Evolutionary conservation across 257 asterid genomes (phyloP), one percentile per base, ranked within the genome.

Genomic region (Solanum pinnatisectum): DNA sequence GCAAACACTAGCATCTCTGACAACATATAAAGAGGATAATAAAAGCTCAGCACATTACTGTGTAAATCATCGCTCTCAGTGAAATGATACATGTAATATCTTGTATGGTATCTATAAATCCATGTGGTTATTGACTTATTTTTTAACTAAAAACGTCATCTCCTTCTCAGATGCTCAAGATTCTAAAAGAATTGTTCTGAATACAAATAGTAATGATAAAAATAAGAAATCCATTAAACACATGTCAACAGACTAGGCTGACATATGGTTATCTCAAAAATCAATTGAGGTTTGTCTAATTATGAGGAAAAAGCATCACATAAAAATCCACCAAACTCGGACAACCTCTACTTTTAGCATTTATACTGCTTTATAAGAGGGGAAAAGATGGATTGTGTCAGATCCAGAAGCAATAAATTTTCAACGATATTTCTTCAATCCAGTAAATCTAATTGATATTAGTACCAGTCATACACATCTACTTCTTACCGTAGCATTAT

Each of bases 401-500:
- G 35, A 77, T 13, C 23, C 84, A 77, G 60, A n/a, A 39, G 59
- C 35, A n/a, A 77, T 1, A 77, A 13, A 11, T 11, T 76, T 76
- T 76, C 60, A 77, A 23, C 44, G 0, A 82, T 32, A 49, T 49
- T 46, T 82, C 18, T 32, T 10, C 70, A 49, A 18, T 30, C 44
- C 70, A 49, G 68, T 79, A 27, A 16, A 49, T 39, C 70, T 81
- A 46, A 81, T 30, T 46, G 36, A 81, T 25, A 46, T 30, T 46
- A 30, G 67, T 32, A 82, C 30, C 70, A 82, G 42, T 18, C 42
- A 20, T 32, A 46, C 86, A 30, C 11, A 9, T 73, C 8, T 65
- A 36, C 22, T 42, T 90, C 93, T 90, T 91, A 97, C 99, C 99
- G 98, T 73, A 97, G 99, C 99, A 97, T 97, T 85, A 96, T 95